A percentile compares a stretch with the other conserved stretches of the same genome.
These are phyloP conservation scores for Pleurotus sapidus DNA, from an alignment of 768 basidiomycete species.

Conservation along the genomic window DNA sequence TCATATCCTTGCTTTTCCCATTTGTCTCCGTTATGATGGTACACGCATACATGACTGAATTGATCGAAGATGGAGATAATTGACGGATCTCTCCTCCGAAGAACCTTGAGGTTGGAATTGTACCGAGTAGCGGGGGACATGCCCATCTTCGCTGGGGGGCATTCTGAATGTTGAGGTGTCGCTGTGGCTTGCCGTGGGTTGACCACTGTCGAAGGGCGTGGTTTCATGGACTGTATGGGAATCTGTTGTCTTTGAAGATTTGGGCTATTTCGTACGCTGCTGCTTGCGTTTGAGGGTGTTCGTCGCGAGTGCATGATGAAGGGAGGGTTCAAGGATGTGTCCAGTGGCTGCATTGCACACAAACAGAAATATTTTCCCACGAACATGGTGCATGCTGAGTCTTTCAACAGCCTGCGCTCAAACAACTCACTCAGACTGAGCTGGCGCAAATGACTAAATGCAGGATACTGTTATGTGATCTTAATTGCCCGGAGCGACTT, in stretches of 20 bases:
- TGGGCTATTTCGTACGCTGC: conserved; percentile 5
- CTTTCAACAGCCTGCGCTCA: no score
- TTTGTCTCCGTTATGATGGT: conserved; percentile 67
- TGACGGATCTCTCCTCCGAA: conserved; percentile 75
- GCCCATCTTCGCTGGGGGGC: conserved; percentile 26
- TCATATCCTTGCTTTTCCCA: conserved; percentile 86
- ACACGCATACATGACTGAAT: conserved; percentile 84
- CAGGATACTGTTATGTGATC: no score
- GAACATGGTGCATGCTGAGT: no score
- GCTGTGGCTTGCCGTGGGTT: not conserved
- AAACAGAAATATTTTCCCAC: no score
- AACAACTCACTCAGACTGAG: no score
- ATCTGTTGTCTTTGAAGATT: not conserved
- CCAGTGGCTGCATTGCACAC: no score
- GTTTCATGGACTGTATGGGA: not conserved
- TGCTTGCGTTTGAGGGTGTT: conserved; percentile 4
- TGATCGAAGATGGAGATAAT: conserved; percentile 83
- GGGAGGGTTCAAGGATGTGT: no score
- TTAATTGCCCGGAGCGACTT: no score
- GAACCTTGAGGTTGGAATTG: conserved; percentile 75
- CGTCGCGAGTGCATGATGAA: not conserved
- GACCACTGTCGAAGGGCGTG: not conserved
- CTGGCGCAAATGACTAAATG: no score
- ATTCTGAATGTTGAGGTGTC: not conserved
- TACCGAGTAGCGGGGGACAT: conserved; percentile 71